Conservation (phyloP, 495 filamentous ascomycete genomes). For the Achaetomiella virescens region DNA sequence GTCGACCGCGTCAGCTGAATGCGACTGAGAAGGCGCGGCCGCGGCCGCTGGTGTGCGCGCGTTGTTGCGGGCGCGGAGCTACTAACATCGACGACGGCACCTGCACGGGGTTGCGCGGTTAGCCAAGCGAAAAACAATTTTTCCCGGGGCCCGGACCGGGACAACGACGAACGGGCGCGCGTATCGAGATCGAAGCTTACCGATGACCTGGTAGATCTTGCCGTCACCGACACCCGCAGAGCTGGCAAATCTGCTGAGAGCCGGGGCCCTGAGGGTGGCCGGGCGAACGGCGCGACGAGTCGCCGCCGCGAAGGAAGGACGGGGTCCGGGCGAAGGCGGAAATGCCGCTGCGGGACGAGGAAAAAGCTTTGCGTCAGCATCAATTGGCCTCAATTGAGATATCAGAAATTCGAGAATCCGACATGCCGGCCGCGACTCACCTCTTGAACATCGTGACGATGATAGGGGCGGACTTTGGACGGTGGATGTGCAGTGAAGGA, state of each 20-base stretch:
- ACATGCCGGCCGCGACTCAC: slow-evolving; percentile 44
- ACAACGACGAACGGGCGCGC: not conserved
- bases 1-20: slow-evolving; percentile 23
- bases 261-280: slow-evolving; percentile 53
- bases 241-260: slow-evolving; percentile 64
- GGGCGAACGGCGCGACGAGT: slow-evolving; percentile 65
- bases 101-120: slow-evolving; percentile 38
- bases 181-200: slow-evolving; percentile 17
- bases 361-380: slow-evolving; percentile 34
- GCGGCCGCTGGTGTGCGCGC: not conserved
- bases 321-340: slow-evolving; percentile 73
- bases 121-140: slow-evolving; percentile 22
- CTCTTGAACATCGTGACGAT: slow-evolving; percentile 83
- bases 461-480: slow-evolving; percentile 43
- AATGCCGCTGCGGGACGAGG: slow-evolving; percentile 56
- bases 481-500: slow-evolving; percentile 32
- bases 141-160: not conserved
- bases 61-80: not conserved
- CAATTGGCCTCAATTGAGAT: slow-evolving; percentile 42
- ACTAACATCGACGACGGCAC: slow-evolving; percentile 71
- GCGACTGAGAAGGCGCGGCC: not conserved
- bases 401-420: not conserved
- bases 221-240: slow-evolving; percentile 57
- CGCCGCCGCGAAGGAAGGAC: slow-evolving; percentile 60
- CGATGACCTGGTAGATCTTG: slow-evolving; percentile 74